Evolutionary conservation across 495 filamentous ascomycete species (phyloP), one percentile per base, ranked within the genome.

Genomic region (Aspergillus baeticus): DNA sequence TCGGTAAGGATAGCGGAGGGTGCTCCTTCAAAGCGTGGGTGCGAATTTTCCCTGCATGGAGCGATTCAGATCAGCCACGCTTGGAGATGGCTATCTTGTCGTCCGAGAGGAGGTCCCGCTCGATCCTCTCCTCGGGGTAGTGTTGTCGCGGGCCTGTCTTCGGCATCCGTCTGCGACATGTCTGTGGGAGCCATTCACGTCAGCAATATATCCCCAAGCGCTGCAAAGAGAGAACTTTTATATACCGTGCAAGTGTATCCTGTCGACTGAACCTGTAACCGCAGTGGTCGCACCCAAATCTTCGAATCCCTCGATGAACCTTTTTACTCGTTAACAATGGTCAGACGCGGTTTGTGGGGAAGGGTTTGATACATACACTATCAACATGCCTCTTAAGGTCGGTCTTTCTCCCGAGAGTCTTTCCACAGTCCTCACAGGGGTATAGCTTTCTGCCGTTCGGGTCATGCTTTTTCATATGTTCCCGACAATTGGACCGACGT

Each of bases 391-490:
- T 77, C 56, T 85, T 81, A 31, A 96, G 79, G 69, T 97, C 93
- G 6, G 91, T 92, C 69, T 88, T 92, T 63, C 93, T 58, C 6
- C 74, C 65, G 54, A 75, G 73, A n/a, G 67, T 34, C 52, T 70
- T 60, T 14, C 51, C 60, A 59, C 75, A 94, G 57, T 82, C 74
- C 42, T 81, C 68, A 70, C 92, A 98, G 5, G 77, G 72, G 69
- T 90, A 86, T 1, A 84, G 84, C 62, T 87, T 86, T 59, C 83
- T 84, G 48, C 84, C 78, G 46, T 79, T 81, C 2, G 92, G 87
- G 69, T 96, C 85, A 71, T 98, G 93, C 7, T 84, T 93, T 65
- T 94, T 90, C 78, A 94, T 80, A 69, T 98, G 93, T 51, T 90
- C 86, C 65, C 88, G 90, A 70, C 87, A 91, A 73, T 98, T 98